Evolutionary conservation across 2,329 filamentous ascomycete genomes (phyloP).

Genomic region (Colletotrichum sp.): DNA sequence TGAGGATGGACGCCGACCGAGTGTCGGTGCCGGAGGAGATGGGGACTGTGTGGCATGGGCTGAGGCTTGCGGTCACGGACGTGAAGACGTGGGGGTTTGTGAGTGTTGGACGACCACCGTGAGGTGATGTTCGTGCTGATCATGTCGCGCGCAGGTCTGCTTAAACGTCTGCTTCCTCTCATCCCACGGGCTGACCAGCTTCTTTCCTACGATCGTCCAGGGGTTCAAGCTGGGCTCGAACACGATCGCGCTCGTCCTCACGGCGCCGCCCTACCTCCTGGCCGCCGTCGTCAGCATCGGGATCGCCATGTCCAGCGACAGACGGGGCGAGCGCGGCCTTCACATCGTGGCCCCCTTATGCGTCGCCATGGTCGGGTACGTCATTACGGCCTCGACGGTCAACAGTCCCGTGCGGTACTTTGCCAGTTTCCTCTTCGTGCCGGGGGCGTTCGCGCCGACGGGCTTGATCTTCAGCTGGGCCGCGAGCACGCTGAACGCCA

Average conservation of each 20-base stretch:
- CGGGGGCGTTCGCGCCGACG: conserved; percentile 29
- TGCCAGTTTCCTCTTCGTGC: conserved; percentile 31
- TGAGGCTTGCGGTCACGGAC: conserved; percentile 26
- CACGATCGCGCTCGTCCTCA: conserved; percentile 33
- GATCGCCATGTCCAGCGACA: conserved; percentile 24
- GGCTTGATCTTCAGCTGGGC: conserved; percentile 39
- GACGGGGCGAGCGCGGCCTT: conserved; percentile 22
- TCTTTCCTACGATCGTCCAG: conserved; percentile 33
- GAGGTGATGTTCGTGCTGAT: not conserved
- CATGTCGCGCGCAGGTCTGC: not conserved
- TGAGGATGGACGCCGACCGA: conserved; percentile 22
- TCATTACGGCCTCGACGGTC: conserved; percentile 62
- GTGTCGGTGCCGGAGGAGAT: conserved; percentile 23
- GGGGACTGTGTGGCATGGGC: conserved; percentile 20
- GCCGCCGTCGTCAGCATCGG: conserved; percentile 18
- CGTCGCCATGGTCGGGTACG: conserved; percentile 59
- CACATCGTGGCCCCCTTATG: conserved; percentile 22
- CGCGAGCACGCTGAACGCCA: conserved; percentile 33
- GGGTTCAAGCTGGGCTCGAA: conserved; percentile 30
- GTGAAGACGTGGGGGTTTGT: conserved; percentile 28
- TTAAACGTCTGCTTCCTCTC: conserved; percentile 25
- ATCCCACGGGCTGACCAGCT: conserved; percentile 27
- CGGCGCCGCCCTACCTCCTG: conserved; percentile 29
- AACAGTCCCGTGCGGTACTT: conserved; percentile 55
- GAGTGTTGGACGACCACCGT: not conserved